Evolutionary conservation across 495 filamentous ascomycete genomes (phyloP).

Genomic region (Talaromyces wortmannii): DNA sequence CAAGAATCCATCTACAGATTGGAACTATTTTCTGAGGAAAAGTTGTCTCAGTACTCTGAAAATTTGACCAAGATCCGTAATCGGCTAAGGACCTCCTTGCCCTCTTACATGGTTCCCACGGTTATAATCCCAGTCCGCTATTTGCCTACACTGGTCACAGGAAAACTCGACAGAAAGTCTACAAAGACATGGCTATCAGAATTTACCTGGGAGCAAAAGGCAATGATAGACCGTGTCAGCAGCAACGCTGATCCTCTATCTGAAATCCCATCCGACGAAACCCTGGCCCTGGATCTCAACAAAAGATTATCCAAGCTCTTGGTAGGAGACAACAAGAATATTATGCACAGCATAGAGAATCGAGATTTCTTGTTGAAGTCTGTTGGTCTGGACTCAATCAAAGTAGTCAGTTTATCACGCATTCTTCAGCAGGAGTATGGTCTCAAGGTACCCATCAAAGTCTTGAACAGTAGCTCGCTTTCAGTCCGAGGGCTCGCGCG

Average conservation of each 20-base stretch:
- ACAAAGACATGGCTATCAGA: not conserved
- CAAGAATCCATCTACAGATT: not conserved
- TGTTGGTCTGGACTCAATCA: conserved; percentile 24
- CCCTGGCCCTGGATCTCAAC: too few species aligned
- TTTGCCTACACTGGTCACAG: not conserved
- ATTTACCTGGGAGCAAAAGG: not conserved
- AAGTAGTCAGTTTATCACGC: conserved; percentile 20
- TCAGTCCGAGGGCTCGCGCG: conserved; percentile 15
- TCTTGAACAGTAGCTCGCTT: conserved; percentile 11
- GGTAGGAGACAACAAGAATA: not conserved
- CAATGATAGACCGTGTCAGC: not conserved
- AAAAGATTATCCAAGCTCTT: not conserved
- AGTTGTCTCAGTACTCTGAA: not conserved
- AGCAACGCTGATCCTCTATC: not conserved
- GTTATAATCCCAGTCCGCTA: not conserved
- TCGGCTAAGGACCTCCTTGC: too few species aligned
- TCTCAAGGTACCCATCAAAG: conserved; percentile 14
- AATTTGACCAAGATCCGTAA: not conserved
- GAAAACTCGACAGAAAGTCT: not conserved
- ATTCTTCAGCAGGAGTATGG: conserved; percentile 17
- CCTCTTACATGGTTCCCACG: not conserved
- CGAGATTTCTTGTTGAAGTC: conserved; percentile 15
- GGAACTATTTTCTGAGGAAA: not conserved
- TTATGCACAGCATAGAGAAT: not conserved
- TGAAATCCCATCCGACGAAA: too few species aligned